Evolutionary conservation across 805 yeast genomes (phyloP), one percentile per base, ranked within the genome.

Genomic region (Saccharomycopsis selenospora): DNA sequence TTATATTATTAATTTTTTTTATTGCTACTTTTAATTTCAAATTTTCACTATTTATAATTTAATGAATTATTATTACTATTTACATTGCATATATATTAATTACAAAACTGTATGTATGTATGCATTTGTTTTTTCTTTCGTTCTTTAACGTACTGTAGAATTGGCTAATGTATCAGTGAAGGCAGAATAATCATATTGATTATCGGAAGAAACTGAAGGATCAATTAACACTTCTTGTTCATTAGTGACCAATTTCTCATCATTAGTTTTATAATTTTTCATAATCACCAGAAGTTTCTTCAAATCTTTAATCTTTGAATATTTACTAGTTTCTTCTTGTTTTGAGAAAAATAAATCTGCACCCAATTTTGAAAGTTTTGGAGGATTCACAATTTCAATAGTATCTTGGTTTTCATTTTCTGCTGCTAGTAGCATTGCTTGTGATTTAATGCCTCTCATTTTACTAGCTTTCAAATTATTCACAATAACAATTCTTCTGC

Each of bases 361-460:
- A 0, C 83, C 83, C 7, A 69, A 41, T 0, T 48, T 38, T 2
- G 69, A 59, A 5, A 50, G 51, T 1, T 0, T 5, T 3, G 84
- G 80, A 1, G 82, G 78, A 2, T 46, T 49, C 0, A 79, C 72
- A 4, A 77, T 60, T 42, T 72, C 79, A 3, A 78, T 79, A 23
- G 53, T 53, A 11, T 51, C 60, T 27, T 50, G 55, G 3, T 36
- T 42, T 4, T 40, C 43, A 3, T 20, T 23, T 11, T 66, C 75
- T 1, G 85, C 80, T n/a, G 86, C 85, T 18, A 82, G 57, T 1
- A 82, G 57, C 87, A 82, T 82, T 0, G 83, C 85, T 54, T 79
- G 77, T 1, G 85, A 79, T 36, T 57, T 59, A 18, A 75, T 71
- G 1, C 87, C 87, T 52, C 86, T 65, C 75, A 82, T 73, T 58